phyloP scores from a whole-genome alignment of 257 asterid species.

The Plectranthus barbatus region DNA sequence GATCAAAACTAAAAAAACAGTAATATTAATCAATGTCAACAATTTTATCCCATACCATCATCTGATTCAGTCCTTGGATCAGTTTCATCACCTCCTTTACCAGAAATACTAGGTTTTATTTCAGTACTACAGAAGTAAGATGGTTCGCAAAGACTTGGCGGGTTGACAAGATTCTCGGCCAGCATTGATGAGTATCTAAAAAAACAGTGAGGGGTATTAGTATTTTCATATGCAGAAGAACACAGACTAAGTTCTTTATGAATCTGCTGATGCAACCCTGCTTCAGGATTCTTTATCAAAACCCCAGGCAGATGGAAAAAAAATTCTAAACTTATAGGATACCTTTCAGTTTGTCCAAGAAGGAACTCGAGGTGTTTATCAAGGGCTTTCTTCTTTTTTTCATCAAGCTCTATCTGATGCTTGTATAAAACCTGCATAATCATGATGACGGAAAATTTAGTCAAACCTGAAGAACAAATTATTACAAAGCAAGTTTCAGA shows the following conservation, averaged over 20 bases:
- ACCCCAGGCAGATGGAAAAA: slow-evolving; percentile 6
- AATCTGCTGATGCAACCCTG: slow-evolving; percentile 2
- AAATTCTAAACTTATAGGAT: not conserved
- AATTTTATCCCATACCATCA: slow-evolving; percentile 33
- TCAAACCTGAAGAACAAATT: slow-evolving; percentile 3
- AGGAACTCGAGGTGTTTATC: slow-evolving; percentile 97
- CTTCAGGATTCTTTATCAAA: not conserved
- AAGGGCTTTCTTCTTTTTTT: slow-evolving; percentile 86
- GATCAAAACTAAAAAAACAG: slow-evolving; percentile 20
- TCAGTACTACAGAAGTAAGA: slow-evolving; percentile 28
- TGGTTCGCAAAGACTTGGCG: slow-evolving; percentile 43
- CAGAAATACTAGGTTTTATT: slow-evolving; percentile 30
- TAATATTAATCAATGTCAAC: slow-evolving; percentile 6
- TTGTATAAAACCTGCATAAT: slow-evolving; percentile 72
- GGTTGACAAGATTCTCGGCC: slow-evolving; percentile 84
- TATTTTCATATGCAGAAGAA: slow-evolving; percentile 6
- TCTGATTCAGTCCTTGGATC: slow-evolving; percentile 30
- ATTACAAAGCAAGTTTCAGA: slow-evolving; percentile 9
- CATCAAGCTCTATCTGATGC: slow-evolving; percentile 89
- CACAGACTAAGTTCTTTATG: not conserved
- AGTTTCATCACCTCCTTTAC: slow-evolving; percentile 33
- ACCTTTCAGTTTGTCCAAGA: slow-evolving; percentile 99
- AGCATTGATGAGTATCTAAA: slow-evolving; percentile 94
- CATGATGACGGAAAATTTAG: slow-evolving; percentile 15
- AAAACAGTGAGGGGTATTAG: slow-evolving; percentile 10